phyloP scores from a whole-genome alignment of 1,139 yeast genomes.

The Schizosaccharomyces versatilis region DNA sequence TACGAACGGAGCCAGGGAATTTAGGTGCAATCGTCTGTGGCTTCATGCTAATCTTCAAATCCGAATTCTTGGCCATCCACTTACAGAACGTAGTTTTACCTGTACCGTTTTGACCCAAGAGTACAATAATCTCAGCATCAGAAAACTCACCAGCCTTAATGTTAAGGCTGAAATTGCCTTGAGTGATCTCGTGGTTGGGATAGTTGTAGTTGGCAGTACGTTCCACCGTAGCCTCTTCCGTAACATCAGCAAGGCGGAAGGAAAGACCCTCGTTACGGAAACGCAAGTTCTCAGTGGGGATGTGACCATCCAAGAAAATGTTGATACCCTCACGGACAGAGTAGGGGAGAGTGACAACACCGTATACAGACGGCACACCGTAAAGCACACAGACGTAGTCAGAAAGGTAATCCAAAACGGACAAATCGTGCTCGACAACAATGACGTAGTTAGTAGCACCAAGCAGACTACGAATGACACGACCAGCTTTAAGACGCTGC shows the following conservation, averaged over 20 bases:
- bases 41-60: constrained; percentile 83
- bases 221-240: constrained; percentile 55
- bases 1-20: constrained; percentile 95
- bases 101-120: constrained; percentile 99
- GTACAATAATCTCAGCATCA: constrained; percentile 86
- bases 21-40: constrained; percentile 98
- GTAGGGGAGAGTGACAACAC: constrained; percentile 88
- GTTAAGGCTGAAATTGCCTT: constrained; percentile 77
- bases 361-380: constrained; percentile 95
- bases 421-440: constrained; percentile 94
- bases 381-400: constrained; percentile 89
- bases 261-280: constrained; percentile 89
- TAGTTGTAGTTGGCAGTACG: constrained; percentile 57
- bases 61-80: constrained; percentile 71
- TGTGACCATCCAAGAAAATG: constrained; percentile 91
- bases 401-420: constrained; percentile 85
- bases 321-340: constrained; percentile 97
- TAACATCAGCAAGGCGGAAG: constrained; percentile 82
- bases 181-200: constrained; percentile 69
- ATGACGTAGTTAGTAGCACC: constrained; percentile 55
- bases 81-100: constrained; percentile 96
- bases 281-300: constrained; percentile 88
- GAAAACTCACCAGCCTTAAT: constrained; percentile 79
- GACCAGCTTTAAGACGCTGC: constrained; percentile 95
- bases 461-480: constrained; percentile 67